Conservation (phyloP, 495 filamentous ascomycete genomes). For the Aspergillus hancockii region DNA sequence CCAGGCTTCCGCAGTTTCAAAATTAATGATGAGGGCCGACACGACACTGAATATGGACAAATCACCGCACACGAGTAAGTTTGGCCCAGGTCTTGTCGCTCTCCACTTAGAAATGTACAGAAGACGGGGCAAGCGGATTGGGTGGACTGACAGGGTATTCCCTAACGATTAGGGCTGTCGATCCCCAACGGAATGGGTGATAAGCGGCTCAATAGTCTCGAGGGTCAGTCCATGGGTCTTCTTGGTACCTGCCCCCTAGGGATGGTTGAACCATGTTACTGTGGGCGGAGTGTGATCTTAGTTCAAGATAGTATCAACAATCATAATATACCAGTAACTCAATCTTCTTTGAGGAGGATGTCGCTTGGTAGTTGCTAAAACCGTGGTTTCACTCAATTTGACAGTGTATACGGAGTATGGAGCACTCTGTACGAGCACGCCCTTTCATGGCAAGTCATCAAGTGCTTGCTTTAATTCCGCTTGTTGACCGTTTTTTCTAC, state of each 20-base stretch:
- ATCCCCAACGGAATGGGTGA: neutral
- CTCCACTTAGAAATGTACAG: neutral
- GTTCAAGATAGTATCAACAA: neutral
- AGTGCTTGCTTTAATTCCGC: too few relatives aligned
- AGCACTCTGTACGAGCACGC: neutral
- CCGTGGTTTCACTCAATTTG: neutral
- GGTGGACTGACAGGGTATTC: neutral
- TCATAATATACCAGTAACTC: neutral
- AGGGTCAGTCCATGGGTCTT: neutral
- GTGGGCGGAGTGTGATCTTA: neutral
- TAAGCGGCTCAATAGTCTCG: conserved; percentile 1
- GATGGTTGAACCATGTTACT: neutral
- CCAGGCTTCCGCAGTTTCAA: neutral
- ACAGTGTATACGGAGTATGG: neutral
- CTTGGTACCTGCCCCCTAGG: neutral
- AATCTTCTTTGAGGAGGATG: neutral
- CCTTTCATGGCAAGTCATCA: too few relatives aligned
- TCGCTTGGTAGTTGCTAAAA: neutral
- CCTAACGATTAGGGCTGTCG: neutral
- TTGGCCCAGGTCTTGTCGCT: neutral
- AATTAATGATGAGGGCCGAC: neutral
- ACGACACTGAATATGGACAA: neutral
- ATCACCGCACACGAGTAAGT: neutral
- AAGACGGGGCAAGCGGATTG: neutral
- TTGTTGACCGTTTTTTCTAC: too few relatives aligned